These are phyloP conservation scores for Verticillium dahliae DNA, from an alignment of 2,329 filamentous ascomycete species.

Conservation along the genomic window DNA sequence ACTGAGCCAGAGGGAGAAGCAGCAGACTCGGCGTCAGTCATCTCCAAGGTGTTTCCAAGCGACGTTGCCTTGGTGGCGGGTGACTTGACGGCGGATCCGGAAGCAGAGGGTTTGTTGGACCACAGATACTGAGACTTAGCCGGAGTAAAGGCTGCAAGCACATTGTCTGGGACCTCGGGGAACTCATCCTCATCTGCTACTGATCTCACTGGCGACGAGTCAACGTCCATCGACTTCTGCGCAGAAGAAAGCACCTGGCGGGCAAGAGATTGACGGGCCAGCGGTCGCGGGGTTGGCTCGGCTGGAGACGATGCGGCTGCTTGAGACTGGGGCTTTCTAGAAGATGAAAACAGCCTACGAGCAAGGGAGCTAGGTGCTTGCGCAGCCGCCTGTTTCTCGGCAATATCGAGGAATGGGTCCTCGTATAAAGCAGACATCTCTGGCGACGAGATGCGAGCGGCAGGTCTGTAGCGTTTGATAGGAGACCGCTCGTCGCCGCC, in stretches of 20 bases:
- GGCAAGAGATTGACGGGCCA: neutral
- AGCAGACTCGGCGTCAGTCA: too few relatives aligned
- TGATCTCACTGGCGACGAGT: conserved; percentile 5
- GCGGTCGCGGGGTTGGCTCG: neutral
- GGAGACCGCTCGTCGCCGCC: neutral
- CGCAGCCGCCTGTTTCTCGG: neutral
- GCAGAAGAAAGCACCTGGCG: neutral
- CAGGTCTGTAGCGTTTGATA: neutral
- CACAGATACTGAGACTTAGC: neutral
- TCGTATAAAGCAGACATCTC: neutral
- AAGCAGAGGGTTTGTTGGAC: neutral
- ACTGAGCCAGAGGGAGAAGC: neutral
- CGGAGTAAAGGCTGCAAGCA: neutral
- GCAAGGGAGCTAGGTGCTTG: neutral
- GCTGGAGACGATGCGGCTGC: neutral
- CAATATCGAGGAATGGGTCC: neutral
- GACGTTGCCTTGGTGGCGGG: neutral
- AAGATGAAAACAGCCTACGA: neutral
- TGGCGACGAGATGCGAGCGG: neutral
- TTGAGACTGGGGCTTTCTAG: neutral
- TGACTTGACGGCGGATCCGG: neutral
- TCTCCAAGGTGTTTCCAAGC: too few relatives aligned
- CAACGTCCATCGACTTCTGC: neutral
- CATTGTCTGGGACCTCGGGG: conserved; percentile 40
- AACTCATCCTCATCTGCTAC: conserved; percentile 47